A percentile compares a stretch with the other conserved stretches of the same genome.
These are phyloP conservation scores for Sindora glabra DNA, from an alignment of 306 rosid genomes.

Conservation along the genomic window DNA sequence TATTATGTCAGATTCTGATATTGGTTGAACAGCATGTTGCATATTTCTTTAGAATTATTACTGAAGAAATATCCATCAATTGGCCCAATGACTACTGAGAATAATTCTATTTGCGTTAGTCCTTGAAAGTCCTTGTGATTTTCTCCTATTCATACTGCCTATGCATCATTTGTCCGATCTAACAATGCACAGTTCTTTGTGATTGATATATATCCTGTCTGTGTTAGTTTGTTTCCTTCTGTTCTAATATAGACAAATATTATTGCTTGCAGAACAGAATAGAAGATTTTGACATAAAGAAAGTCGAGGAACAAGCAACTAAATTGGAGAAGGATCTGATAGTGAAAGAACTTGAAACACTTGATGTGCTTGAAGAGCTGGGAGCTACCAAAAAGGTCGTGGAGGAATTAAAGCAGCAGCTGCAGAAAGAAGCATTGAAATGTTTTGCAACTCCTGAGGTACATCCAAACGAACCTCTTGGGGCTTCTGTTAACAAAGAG, in stretches of 20 bases:
- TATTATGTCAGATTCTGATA: background rate
- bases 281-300: slow-evolving; percentile 76
- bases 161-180: background rate
- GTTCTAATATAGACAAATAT: slow-evolving; percentile 11
- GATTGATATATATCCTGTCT: background rate
- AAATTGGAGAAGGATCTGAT: slow-evolving; percentile 94
- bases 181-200: background rate
- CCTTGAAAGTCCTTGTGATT: background rate
- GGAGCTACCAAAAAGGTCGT: slow-evolving; percentile 78
- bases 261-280: slow-evolving; percentile 44
- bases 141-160: background rate
- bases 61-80: background rate
- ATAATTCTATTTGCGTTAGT: background rate
- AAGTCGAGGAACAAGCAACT: slow-evolving; percentile 82
- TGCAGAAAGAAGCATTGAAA: slow-evolving; percentile 63
- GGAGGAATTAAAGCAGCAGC: slow-evolving; percentile 77
- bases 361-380: slow-evolving; percentile 87
- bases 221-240: slow-evolving; percentile 16
- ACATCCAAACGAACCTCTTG: slow-evolving; percentile 22
- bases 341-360: slow-evolving; percentile 90
- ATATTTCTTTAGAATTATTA: background rate
- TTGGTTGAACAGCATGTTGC: background rate
- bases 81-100: background rate
- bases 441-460: slow-evolving; percentile 29
- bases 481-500: slow-evolving; percentile 38